Evolutionary conservation across 139 green algal species (phyloP).

Genomic region (Pseudopediastrum boryanum): DNA sequence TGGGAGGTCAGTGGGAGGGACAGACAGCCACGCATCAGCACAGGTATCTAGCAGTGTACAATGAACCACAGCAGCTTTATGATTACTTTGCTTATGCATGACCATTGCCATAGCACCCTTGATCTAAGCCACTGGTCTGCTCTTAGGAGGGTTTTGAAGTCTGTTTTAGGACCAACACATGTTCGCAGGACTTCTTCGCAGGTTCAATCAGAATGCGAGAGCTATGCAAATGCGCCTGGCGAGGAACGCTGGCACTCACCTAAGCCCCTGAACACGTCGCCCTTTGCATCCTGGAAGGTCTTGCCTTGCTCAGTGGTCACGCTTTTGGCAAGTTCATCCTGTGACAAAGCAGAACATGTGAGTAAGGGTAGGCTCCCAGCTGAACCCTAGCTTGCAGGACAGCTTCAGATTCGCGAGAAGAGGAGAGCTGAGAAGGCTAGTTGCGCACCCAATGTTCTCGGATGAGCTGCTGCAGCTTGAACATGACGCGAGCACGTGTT

Average conservation of each 20-base stretch:
- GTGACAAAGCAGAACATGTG: background rate
- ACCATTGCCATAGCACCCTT: too few species aligned
- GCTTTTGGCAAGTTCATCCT: slow-evolving; percentile 85
- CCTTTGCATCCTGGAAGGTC: slow-evolving; percentile 89
- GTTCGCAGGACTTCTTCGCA: too few species aligned
- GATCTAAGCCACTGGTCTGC: too few species aligned
- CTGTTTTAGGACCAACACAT: too few species aligned
- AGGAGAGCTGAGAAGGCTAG: background rate
- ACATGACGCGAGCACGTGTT: slow-evolving; percentile 84
- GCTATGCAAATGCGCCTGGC: too few species aligned
- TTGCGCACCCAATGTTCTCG: slow-evolving; percentile 75
- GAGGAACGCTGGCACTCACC: slow-evolving; percentile 52
- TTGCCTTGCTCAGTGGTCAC: slow-evolving; percentile 96
- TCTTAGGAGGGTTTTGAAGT: too few species aligned
- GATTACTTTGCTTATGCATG: too few species aligned
- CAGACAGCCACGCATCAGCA: background rate
- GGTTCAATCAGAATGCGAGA: too few species aligned
- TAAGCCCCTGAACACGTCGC: slow-evolving; percentile 95
- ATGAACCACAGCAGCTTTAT: too few species aligned
- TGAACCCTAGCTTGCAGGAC: background rate
- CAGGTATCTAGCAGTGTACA: too few species aligned
- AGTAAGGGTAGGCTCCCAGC: background rate
- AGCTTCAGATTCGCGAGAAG: background rate
- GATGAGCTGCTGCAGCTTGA: slow-evolving; percentile 92
- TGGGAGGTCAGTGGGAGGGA: too few species aligned